Percentiles rank a stretch among this genome's conserved stretches.
Evolutionary conservation across 1,139 yeast genomes (phyloP).

Genomic region (Wickerhamomyces sp.): DNA sequence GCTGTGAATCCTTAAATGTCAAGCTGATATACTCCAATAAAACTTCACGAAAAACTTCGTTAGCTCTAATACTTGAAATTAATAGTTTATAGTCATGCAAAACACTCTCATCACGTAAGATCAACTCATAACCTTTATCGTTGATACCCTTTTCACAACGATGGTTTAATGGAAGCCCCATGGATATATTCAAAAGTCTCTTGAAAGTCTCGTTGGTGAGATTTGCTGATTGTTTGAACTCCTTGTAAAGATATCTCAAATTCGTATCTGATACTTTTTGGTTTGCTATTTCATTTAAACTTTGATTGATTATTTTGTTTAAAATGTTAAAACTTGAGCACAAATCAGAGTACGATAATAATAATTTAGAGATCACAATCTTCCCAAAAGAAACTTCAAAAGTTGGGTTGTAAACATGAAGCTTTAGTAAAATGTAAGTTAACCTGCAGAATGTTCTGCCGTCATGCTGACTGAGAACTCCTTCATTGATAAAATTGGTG

Average conservation of each 20-base stretch:
- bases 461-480: constrained; percentile 5
- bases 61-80: constrained; percentile 23
- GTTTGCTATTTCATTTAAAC: constrained; percentile 18
- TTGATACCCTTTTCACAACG: constrained; percentile 21
- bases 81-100: constrained; percentile 20
- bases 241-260: constrained; percentile 22
- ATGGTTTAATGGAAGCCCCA: constrained; percentile 16
- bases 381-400: constrained; percentile 24
- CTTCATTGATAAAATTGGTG: constrained; percentile 9
- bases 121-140: constrained; percentile 18
- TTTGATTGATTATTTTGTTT: constrained; percentile 10
- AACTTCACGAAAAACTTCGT: constrained; percentile 28
- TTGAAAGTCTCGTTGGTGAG: constrained; percentile 18
- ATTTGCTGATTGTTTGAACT: constrained; percentile 12
- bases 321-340: constrained; percentile 11
- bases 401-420: constrained; percentile 17
- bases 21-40: constrained; percentile 22
- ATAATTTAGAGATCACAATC: constrained; percentile 16
- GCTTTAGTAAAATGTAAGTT: constrained; percentile 12
- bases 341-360: constrained; percentile 19
- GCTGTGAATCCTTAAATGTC: constrained; percentile 22
- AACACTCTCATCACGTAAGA: constrained; percentile 20
- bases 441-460: constrained; percentile 6
- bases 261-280: constrained; percentile 17
- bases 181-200: constrained; percentile 18